Evolutionary conservation across 768 basidiomycete species (phyloP).

Genomic region (Auricularia cornea): DNA sequence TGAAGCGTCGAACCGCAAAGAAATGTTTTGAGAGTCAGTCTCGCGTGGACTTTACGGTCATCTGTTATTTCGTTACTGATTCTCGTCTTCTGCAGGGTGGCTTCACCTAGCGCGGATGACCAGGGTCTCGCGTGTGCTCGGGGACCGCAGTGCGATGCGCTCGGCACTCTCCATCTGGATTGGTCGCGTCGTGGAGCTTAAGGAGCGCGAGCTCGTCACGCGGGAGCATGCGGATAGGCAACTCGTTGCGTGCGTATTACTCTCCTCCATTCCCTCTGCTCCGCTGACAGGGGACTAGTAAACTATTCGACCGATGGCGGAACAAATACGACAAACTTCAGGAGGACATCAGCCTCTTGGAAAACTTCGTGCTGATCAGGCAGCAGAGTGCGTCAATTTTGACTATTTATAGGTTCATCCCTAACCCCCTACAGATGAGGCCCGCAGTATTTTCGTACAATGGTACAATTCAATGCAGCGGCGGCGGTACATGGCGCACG

Average conservation of each 20-base stretch:
- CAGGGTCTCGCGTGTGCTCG: neutral
- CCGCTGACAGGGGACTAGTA: no score
- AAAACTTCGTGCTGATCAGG: conserved; percentile 32
- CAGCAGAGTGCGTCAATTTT: neutral
- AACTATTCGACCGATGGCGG: conserved; percentile 38
- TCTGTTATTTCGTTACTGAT: no score
- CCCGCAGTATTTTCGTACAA: conserved; percentile 57
- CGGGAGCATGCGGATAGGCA: conserved; percentile 36
- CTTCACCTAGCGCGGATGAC: neutral
- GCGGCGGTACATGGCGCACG: conserved; percentile 47
- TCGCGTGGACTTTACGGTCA: no score
- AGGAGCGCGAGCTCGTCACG: conserved; percentile 62
- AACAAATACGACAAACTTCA: conserved; percentile 49
- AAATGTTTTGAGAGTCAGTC: neutral
- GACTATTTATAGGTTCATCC: neutral
- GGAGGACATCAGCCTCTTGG: conserved; percentile 71
- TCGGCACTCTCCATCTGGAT: conserved; percentile 41
- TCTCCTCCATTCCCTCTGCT: neutral
- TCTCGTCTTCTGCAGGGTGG: neutral
- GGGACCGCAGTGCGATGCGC: neutral
- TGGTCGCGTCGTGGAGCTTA: conserved; percentile 62
- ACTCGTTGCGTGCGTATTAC: conserved; percentile 27
- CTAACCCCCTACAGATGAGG: conserved; percentile 39
- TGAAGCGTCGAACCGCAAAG: neutral
- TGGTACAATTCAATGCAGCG: conserved; percentile 65